Evolutionary conservation across 768 basidiomycete genomes (phyloP).

Genomic region (Hemileccinum rubropunctum): DNA sequence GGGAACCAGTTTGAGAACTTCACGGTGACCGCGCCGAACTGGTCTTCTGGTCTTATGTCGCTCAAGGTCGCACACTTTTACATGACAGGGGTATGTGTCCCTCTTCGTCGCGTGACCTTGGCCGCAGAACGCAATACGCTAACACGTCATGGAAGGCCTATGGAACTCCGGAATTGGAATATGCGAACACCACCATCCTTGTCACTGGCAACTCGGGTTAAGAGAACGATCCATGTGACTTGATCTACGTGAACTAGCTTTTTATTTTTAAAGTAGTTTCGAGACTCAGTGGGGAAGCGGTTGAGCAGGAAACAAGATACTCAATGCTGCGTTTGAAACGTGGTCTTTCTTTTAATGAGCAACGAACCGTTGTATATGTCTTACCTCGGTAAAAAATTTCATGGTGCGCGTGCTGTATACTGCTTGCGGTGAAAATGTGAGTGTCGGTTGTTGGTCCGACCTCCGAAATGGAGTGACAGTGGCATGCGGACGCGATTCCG

Average conservation of each 20-base stretch:
- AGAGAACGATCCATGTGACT: background rate
- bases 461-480: no score
- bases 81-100: slow-evolving; percentile 3
- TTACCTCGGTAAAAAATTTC: no score
- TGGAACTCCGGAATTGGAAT: background rate
- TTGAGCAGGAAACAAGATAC: no score
- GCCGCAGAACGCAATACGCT: background rate
- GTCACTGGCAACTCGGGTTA: rapidly evolving
- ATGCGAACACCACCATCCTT: background rate
- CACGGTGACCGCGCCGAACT: background rate
- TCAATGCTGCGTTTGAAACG: no score
- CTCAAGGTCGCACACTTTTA: slow-evolving; percentile 1
- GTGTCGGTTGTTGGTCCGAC: no score
- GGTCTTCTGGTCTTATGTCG: background rate
- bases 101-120: background rate
- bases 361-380: no score
- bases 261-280: background rate
- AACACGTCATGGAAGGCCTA: background rate
- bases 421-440: no score
- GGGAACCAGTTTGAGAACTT: slow-evolving; percentile 1
- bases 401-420: no score
- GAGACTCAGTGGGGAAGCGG: background rate
- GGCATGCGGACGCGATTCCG: background rate
- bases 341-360: no score
- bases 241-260: background rate